phyloP scores from a whole-genome alignment of 371 early-diverging fungal species.

The Apophysomyces trapeziformis region DNA sequence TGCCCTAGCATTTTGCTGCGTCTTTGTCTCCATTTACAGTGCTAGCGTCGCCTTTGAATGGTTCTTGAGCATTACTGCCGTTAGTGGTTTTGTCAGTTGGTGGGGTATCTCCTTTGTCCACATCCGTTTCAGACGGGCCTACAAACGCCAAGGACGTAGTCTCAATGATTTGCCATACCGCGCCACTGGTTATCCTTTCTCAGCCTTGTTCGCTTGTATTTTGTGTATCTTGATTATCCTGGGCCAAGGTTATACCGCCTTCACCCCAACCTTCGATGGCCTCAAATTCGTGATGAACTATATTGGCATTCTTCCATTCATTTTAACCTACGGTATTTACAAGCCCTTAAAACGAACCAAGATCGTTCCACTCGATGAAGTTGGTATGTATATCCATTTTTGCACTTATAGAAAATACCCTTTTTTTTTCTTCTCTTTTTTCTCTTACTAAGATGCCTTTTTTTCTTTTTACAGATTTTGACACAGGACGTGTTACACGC shows the following conservation, averaged over 20 bases:
- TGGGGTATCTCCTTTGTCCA: conserved; percentile 71
- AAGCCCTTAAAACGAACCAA: conserved; percentile 50
- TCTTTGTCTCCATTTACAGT: conserved; percentile 53
- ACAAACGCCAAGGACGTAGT: conserved; percentile 63
- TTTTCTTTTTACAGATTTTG: conserved; percentile 26
- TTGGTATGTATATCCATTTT: conserved; percentile 34
- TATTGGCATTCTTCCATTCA: conserved; percentile 41
- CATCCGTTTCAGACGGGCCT: conserved; percentile 78
- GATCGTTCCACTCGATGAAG: conserved; percentile 57
- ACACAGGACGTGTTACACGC: conserved; percentile 37
- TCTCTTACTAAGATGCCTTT: conserved; percentile 3
- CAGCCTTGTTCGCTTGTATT: conserved; percentile 49
- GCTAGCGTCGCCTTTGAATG: conserved; percentile 63
- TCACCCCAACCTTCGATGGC: conserved; percentile 31
- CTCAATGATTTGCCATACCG: conserved; percentile 69
- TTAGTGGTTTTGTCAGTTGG: conserved; percentile 79
- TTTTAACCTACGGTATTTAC: conserved; percentile 40
- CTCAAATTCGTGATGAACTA: conserved; percentile 29
- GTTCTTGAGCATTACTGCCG: conserved; percentile 69
- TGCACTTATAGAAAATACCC: background rate
- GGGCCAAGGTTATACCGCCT: conserved; percentile 49
- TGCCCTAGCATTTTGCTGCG: conserved; percentile 54
- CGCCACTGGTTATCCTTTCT: conserved; percentile 69
- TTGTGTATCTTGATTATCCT: conserved; percentile 52
- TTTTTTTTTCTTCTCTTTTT: conserved; percentile 7